Evolutionary conservation across 2,329 filamentous ascomycete species (phyloP).

Genomic region (Aureobasidium mangrovei): DNA sequence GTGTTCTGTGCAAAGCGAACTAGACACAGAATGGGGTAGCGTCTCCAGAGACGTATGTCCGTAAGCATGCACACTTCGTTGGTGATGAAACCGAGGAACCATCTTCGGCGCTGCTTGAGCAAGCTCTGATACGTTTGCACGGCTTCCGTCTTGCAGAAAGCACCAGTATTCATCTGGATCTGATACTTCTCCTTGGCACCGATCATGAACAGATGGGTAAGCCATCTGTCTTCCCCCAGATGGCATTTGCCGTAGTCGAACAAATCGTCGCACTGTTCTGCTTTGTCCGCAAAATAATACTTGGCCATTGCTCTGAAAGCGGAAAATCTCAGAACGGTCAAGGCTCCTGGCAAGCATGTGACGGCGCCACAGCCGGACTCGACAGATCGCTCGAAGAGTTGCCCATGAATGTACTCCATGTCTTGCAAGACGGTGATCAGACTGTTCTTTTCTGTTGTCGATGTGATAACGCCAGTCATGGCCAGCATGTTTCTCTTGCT

Average conservation of each 20-base stretch:
- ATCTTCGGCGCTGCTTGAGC: slow-evolving; percentile 87
- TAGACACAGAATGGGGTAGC: slow-evolving; percentile 77
- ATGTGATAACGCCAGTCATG: slow-evolving; percentile 96
- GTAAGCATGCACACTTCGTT: slow-evolving; percentile 99
- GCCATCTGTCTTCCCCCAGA: slow-evolving; percentile 89
- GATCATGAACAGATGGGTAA: slow-evolving; percentile 98
- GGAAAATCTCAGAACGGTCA: slow-evolving; percentile 92
- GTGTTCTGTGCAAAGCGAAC: slow-evolving; percentile 94
- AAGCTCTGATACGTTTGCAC: slow-evolving; percentile 80
- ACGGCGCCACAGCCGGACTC: slow-evolving; percentile 91
- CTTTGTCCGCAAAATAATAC: slow-evolving; percentile 96
- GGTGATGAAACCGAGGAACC: slow-evolving; percentile 96
- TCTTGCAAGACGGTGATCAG: slow-evolving; percentile 90
- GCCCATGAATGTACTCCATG: slow-evolving; percentile 96
- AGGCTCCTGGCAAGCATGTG: slow-evolving; percentile 87
- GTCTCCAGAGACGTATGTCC: slow-evolving; percentile 80
- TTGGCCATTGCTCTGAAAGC: slow-evolving; percentile 95
- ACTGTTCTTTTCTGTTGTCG: slow-evolving; percentile 79
- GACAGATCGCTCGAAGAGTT: slow-evolving; percentile 90
- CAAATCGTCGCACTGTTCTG: slow-evolving; percentile 86
- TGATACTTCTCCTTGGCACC: slow-evolving; percentile 87
- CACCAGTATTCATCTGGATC: slow-evolving; percentile 94
- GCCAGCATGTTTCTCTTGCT: slow-evolving; percentile 89
- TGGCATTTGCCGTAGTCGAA: slow-evolving; percentile 97
- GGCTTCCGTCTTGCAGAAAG: slow-evolving; percentile 97